Percentiles rank a stretch among this genome's conserved stretches.
Evolutionary conservation across 2,329 filamentous ascomycete species (phyloP).

Genomic region (Hyphodiscus sp.): DNA sequence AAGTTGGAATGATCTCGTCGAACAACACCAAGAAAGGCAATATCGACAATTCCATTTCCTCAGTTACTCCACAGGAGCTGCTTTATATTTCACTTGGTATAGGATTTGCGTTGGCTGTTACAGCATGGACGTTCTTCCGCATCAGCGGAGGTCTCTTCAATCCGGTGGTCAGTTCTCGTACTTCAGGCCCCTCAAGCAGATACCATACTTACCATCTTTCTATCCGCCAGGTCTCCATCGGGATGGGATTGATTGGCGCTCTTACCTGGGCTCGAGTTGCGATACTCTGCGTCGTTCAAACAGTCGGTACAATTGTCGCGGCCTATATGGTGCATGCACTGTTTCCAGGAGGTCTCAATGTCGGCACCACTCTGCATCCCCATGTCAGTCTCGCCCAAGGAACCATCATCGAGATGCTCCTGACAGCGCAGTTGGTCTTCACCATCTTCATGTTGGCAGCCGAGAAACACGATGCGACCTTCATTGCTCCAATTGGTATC

Average conservation of each 20-base stretch:
- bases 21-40: conserved; percentile 27
- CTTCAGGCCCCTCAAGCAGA: neutral
- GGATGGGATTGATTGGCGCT: conserved; percentile 32
- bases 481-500: conserved; percentile 42
- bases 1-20: conserved; percentile 24
- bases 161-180: conserved; percentile 30
- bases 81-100: conserved; percentile 27
- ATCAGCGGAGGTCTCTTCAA: conserved; percentile 48
- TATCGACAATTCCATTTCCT: conserved; percentile 11
- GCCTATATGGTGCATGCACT: conserved; percentile 37
- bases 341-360: conserved; percentile 26
- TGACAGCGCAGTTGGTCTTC: conserved; percentile 43
- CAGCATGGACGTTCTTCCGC: conserved; percentile 45
- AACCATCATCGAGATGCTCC: conserved; percentile 42
- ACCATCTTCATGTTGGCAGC: conserved; percentile 44
- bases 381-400: conserved; percentile 38
- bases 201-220: neutral
- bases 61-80: conserved; percentile 9
- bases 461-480: conserved; percentile 41
- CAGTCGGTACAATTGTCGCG: conserved; percentile 32
- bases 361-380: conserved; percentile 36
- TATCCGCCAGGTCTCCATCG: conserved; percentile 28
- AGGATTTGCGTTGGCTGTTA: conserved; percentile 34
- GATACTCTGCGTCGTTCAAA: conserved; percentile 30
- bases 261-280: conserved; percentile 28